Evolutionary conservation across 2,329 filamentous ascomycete genomes (phyloP), one percentile per base, ranked within the genome.

Genomic region (Colletotrichum sp.): DNA sequence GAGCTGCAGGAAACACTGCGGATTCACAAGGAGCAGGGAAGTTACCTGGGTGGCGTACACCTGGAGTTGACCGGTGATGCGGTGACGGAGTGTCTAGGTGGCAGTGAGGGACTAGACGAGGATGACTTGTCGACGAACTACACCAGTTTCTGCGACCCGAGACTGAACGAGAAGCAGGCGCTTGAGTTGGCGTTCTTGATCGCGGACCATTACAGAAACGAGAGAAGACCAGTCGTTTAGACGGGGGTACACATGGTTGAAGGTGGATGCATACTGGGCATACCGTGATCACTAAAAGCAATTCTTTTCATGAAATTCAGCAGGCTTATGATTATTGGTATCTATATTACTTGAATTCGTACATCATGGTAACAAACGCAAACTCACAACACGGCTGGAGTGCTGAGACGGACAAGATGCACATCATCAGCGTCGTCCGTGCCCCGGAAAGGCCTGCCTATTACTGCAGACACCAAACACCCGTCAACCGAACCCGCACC

Each of bases 141-240:
- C 86, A 98, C 96, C 7, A 98, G 94, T 49, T 99, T 96, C 88
- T 99, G 97, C 84, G 97, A 99, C 84, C 97, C 97, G 7, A 88
- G 97, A 28, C 87, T 99, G 79, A 99, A 99, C 82, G 97, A 99
- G 90, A 98, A 99, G 87, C 97, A 99, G 88, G 96, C 97, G 1
- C 89, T 99, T 16, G 97, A 99, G 88, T 86, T 99, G 83, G 96
- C 97, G 0, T 99, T 99, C 84, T 86, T 99, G 81, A 93, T 99
- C 64, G 97, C 97, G 0, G 95, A 95, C 7, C 95, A 96, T 81
- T 97, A 89, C 78, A 87, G 90, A 3, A 82, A 84, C 68, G 82
- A 86, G 75, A 78, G 81, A 26, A 81, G 80, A 55, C 78, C 78
- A 15, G 18, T 36, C n/a, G 55, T 21, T 21, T 76, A 55, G 30